Evolutionary conservation across 2,329 filamentous ascomycete species (phyloP).

Genomic region (Ophiostoma perfectum): DNA sequence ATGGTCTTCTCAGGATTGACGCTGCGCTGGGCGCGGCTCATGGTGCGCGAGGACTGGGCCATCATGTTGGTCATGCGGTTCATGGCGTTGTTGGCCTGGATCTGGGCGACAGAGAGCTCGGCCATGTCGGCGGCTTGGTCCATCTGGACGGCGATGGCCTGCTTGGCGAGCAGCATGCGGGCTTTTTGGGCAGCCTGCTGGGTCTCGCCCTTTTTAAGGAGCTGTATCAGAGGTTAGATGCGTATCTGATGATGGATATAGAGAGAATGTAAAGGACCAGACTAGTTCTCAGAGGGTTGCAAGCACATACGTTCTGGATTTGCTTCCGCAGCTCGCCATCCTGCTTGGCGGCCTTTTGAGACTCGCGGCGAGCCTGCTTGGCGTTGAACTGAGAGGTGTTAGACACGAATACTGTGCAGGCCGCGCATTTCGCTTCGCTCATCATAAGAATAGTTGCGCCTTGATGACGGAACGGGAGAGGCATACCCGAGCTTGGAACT

Average conservation of each 20-base stretch:
- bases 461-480: neutral
- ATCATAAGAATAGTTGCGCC: neutral
- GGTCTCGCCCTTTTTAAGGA: slow-evolving; percentile 59
- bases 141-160: slow-evolving; percentile 58
- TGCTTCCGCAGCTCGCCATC: slow-evolving; percentile 58
- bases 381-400: slow-evolving; percentile 48
- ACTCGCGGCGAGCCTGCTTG: slow-evolving; percentile 57
- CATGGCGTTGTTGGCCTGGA: slow-evolving; percentile 60
- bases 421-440: neutral
- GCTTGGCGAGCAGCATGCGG: slow-evolving; percentile 57
- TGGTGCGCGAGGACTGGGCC: slow-evolving; percentile 53
- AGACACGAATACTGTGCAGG: neutral
- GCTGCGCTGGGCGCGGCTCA: slow-evolving; percentile 53
- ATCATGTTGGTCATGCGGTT: slow-evolving; percentile 62
- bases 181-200: slow-evolving; percentile 59
- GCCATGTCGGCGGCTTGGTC: slow-evolving; percentile 61
- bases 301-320: slow-evolving; percentile 46
- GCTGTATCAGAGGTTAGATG: slow-evolving; percentile 29
- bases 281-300: too few relatives aligned
- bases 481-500: slow-evolving; percentile 54
- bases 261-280: too few relatives aligned
- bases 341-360: slow-evolving; percentile 56
- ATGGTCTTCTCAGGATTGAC: slow-evolving; percentile 58
- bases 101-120: slow-evolving; percentile 54
- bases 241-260: neutral